Percentiles rank a stretch among this genome's conserved stretches.
Evolutionary conservation across 2,329 filamentous ascomycete genomes (phyloP).

Genomic region (Aspergillus ustus): DNA sequence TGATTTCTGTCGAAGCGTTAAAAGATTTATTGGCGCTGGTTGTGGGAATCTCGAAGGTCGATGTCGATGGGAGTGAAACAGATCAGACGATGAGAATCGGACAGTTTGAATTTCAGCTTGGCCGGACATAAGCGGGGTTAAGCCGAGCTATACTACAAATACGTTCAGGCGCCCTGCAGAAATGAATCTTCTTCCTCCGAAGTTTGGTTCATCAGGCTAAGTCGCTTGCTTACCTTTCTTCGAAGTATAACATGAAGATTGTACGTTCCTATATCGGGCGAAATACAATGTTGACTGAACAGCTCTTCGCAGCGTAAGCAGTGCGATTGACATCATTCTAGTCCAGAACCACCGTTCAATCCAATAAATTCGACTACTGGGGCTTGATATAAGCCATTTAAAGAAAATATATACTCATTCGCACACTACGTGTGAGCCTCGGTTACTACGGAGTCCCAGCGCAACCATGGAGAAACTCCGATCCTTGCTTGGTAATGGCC

Average conservation of each 20-base stretch:
- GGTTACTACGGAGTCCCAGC: no score
- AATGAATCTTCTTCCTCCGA: not conserved
- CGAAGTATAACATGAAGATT: not conserved
- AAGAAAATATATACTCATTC: not conserved
- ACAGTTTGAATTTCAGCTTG: constrained; percentile 5
- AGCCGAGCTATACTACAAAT: not conserved
- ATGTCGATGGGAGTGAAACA: not conserved
- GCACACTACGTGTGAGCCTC: not conserved
- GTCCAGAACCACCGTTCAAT: not conserved
- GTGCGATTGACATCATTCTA: not conserved
- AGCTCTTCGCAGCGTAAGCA: not conserved
- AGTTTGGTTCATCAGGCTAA: not conserved
- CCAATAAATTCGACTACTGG: not conserved
- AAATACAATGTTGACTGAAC: not conserved
- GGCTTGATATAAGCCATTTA: not conserved
- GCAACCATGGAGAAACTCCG: not conserved
- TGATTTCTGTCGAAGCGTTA: not conserved
- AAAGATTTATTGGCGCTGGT: not conserved
- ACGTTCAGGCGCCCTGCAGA: not conserved
- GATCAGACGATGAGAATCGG: not conserved
- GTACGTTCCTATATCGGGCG: not conserved
- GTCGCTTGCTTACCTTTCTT: not conserved
- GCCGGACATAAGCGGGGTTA: constrained; percentile 28
- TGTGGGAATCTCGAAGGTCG: not conserved
- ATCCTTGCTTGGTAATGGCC: not conserved